These are phyloP conservation scores for Plasmodiophora brassicae DNA, from an alignment of 208 protist genomes.

Conservation along the genomic window DNA sequence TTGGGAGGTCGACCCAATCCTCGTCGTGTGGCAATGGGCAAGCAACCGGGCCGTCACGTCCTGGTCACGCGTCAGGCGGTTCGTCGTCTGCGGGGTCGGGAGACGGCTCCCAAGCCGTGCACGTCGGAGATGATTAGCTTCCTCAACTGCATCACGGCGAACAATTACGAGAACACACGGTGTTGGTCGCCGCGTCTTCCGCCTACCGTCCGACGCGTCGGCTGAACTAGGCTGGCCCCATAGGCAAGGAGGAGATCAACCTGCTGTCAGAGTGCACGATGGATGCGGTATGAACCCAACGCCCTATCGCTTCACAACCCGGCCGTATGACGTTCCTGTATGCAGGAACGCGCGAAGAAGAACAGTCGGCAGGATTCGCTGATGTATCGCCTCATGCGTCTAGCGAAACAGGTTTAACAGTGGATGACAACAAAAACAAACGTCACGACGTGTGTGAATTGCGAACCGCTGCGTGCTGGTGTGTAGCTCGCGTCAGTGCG, in stretches of 20 bases:
- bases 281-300: background rate
- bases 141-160: conserved; percentile 1
- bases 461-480: too few relatives aligned
- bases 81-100: background rate
- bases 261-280: conserved; percentile 13
- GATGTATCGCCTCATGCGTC: background rate
- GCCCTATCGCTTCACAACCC: background rate
- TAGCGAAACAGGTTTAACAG: background rate
- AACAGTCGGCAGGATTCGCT: background rate
- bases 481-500: too few relatives aligned
- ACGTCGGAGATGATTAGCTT: conserved; percentile 16
- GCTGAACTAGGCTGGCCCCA: background rate
- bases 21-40: too few relatives aligned
- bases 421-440: too few relatives aligned
- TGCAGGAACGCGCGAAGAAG: background rate
- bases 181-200: background rate
- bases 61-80: background rate
- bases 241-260: conserved; percentile 24
- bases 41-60: too few relatives aligned
- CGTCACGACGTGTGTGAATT: too few relatives aligned
- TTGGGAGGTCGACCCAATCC: too few relatives aligned
- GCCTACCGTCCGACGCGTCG: too few relatives aligned
- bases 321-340: background rate
- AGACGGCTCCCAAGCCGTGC: background rate
- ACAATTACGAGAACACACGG: background rate